Percentiles rank a stretch among this genome's conserved stretches.
phyloP scores from a whole-genome alignment of 2,329 filamentous ascomycete species.

The Cercospora canescens region DNA sequence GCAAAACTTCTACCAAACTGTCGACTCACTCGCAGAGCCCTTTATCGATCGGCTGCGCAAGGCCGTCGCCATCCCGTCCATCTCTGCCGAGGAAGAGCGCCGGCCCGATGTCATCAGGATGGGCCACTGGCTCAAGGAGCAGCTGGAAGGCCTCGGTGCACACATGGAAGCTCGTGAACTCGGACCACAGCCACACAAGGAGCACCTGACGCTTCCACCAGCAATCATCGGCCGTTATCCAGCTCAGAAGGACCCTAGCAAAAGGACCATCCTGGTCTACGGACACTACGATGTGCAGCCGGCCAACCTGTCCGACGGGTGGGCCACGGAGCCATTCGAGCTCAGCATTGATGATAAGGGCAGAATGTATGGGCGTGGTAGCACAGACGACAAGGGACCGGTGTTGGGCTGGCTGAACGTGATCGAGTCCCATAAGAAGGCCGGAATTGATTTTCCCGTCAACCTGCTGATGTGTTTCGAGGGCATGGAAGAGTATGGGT shows the following conservation, averaged over 20 bases:
- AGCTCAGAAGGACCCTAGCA: slow-evolving; percentile 78
- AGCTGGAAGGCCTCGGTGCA: slow-evolving; percentile 82
- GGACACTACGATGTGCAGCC: slow-evolving; percentile 99
- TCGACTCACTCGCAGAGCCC: slow-evolving; percentile 73
- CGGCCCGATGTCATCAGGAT: slow-evolving; percentile 93
- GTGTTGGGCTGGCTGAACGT: slow-evolving; percentile 97
- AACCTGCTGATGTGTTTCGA: slow-evolving; percentile 99
- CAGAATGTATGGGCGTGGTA: slow-evolving; percentile 93
- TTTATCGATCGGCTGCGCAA: slow-evolving; percentile 90
- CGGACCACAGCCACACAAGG: slow-evolving; percentile 88
- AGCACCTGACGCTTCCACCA: slow-evolving; percentile 86
- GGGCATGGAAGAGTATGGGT: slow-evolving; percentile 99
- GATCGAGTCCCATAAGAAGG: slow-evolving; percentile 96
- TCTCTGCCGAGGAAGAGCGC: slow-evolving; percentile 87
- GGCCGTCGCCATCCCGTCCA: slow-evolving; percentile 93
- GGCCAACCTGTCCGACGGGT: slow-evolving; percentile 88
- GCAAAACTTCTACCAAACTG: slow-evolving; percentile 89
- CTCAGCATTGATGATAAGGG: slow-evolving; percentile 85
- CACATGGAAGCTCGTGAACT: slow-evolving; percentile 82
- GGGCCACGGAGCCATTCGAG: slow-evolving; percentile 92
- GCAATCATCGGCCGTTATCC: slow-evolving; percentile 85
- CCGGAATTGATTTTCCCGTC: slow-evolving; percentile 90
- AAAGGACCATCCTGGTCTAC: slow-evolving; percentile 94
- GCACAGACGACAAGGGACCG: slow-evolving; percentile 97
- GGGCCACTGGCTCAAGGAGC: slow-evolving; percentile 83